phyloP scores from a whole-genome alignment of 805 yeast genomes.

The Metschnikowia santaceciliae region DNA sequence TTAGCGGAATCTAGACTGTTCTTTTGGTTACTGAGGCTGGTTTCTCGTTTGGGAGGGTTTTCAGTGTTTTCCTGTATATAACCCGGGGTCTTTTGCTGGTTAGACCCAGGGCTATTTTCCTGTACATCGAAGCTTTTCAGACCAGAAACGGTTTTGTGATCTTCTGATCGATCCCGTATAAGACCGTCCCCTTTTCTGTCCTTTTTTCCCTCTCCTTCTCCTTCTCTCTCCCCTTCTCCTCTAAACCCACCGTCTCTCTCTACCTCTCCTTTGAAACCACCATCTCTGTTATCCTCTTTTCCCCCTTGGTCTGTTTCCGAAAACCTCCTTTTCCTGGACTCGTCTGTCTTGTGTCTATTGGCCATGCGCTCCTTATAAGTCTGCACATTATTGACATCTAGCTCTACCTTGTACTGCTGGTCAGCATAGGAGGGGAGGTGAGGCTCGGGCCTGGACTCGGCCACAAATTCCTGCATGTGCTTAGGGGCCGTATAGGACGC shows the following conservation, averaged over 20 bases:
- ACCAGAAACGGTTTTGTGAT: too few species aligned
- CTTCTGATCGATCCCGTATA: too few species aligned
- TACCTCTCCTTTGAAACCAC: neutral
- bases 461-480: conserved; percentile 25
- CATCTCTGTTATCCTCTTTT: neutral
- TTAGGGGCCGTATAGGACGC: conserved; percentile 36
- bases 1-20: too few species aligned
- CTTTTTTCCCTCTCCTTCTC: neutral
- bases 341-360: neutral
- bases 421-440: conserved; percentile 41
- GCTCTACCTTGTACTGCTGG: conserved; percentile 27
- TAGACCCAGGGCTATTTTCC: too few species aligned
- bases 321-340: neutral
- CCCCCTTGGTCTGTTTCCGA: neutral
- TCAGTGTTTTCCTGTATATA: neutral
- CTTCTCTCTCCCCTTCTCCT: too few species aligned
- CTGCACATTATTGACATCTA: conserved; percentile 18
- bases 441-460: conserved; percentile 18
- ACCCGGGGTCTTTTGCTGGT: too few species aligned
- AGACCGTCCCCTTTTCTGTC: neutral
- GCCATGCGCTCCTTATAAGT: conserved; percentile 17
- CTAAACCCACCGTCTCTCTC: neutral
- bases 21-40: neutral
- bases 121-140: too few species aligned
- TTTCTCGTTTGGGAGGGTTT: neutral